These are phyloP conservation scores for Adansonia madagascariensis DNA, from an alignment of 441 rosid species.

Conservation along the genomic window DNA sequence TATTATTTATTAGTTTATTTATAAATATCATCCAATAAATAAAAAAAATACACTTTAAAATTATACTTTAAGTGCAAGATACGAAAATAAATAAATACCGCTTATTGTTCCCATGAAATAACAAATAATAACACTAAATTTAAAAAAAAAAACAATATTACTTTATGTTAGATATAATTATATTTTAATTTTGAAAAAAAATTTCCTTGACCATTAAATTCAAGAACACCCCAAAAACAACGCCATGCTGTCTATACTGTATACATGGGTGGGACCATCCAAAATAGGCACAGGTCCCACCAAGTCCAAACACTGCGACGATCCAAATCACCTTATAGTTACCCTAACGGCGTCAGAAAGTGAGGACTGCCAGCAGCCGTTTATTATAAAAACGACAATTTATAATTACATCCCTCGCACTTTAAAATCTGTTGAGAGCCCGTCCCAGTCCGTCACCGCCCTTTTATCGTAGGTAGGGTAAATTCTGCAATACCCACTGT, in stretches of 20 bases:
- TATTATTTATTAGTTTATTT: too few relatives aligned
- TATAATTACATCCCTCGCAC: neutral
- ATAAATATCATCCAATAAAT: too few relatives aligned
- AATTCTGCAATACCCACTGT: neutral
- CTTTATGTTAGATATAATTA: too few relatives aligned
- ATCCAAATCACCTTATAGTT: neutral
- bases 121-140: too few relatives aligned
- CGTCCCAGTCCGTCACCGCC: neutral
- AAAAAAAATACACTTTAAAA: too few relatives aligned
- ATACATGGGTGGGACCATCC: neutral
- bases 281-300: neutral
- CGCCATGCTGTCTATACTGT: too few relatives aligned
- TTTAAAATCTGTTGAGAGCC: neutral
- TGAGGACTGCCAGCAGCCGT: neutral
- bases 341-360: neutral
- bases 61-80: too few relatives aligned
- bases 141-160: too few relatives aligned
- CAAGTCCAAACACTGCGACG: neutral
- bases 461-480: conserved; percentile 10
- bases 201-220: neutral
- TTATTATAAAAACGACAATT: neutral
- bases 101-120: too few relatives aligned
- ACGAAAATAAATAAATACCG: too few relatives aligned
- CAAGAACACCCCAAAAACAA: neutral
- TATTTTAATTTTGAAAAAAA: too few relatives aligned